phyloP scores from a whole-genome alignment of 208 protist genomes.

The Crithidia thermophila region DNA sequence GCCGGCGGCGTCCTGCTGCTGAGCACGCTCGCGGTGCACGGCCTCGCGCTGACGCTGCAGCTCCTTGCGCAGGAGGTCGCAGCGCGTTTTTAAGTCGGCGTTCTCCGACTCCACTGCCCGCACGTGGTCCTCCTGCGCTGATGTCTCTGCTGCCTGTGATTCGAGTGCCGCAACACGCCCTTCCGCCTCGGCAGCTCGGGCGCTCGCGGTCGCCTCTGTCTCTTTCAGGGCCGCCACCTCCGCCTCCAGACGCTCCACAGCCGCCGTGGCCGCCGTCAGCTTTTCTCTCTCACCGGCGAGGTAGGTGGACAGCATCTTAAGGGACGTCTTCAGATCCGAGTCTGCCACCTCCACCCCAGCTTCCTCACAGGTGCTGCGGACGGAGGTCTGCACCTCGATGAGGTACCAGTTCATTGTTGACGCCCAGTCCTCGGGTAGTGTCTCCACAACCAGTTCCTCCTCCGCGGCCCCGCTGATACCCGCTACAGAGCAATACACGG shows the following conservation, averaged over 20 bases:
- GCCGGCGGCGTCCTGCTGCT: conserved; percentile 1
- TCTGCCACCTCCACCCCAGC: neutral
- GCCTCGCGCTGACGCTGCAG: conserved; percentile 72
- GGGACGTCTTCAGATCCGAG: neutral
- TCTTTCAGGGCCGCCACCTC: conserved; percentile 6
- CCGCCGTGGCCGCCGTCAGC: neutral
- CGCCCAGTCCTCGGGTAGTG: neutral
- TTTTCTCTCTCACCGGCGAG: neutral
- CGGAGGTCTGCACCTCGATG: neutral
- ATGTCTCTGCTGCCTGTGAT: neutral
- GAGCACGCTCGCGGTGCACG: conserved; percentile 46
- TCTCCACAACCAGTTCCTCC: neutral
- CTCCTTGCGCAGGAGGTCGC: conserved; percentile 79
- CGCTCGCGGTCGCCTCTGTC: neutral
- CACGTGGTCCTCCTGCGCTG: conserved; percentile 16
- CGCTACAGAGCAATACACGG: neutral
- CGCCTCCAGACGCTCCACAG: neutral
- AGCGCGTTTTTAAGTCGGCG: conserved; percentile 74
- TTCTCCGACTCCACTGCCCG: conserved; percentile 41
- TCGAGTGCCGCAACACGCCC: neutral
- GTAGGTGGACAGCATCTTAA: neutral
- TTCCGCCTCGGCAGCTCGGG: conserved; percentile 1
- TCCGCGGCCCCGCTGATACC: neutral
- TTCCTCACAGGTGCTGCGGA: neutral
- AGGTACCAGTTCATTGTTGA: conserved; percentile 1